phyloP scores from a whole-genome alignment of 768 basidiomycete species.

The Termitomyces sp. region DNA sequence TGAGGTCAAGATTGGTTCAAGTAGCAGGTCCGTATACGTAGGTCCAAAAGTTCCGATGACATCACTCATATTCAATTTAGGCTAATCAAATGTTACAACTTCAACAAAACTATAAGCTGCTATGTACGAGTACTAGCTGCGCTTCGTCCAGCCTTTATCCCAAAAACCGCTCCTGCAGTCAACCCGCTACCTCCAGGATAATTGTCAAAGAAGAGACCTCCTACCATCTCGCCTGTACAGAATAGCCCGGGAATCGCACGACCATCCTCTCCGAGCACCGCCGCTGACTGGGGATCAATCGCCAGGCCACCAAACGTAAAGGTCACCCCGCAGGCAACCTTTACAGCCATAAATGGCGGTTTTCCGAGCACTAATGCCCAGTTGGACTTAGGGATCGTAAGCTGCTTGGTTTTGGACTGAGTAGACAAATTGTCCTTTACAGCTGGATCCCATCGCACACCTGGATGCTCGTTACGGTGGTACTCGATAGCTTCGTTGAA shows the following conservation, averaged over 20 bases:
- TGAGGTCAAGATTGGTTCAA: neutral
- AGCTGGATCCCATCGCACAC: slow-evolving; percentile 53
- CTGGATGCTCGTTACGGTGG: slow-evolving; percentile 31
- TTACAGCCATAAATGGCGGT: slow-evolving; percentile 60
- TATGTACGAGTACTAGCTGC: no score
- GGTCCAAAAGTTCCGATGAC: slow-evolving; percentile 10
- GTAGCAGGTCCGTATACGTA: no score
- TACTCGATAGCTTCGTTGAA: slow-evolving; percentile 50
- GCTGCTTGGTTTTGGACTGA: slow-evolving; percentile 29
- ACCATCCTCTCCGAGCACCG: slow-evolving; percentile 41
- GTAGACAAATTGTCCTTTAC: slow-evolving; percentile 62
- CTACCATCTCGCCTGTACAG: slow-evolving; percentile 69
- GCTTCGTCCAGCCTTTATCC: slow-evolving; percentile 47
- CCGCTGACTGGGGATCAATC: slow-evolving; percentile 52
- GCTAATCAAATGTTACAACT: neutral
- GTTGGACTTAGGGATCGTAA: slow-evolving; percentile 57
- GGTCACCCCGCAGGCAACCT: slow-evolving; percentile 66
- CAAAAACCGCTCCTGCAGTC: slow-evolving; percentile 65
- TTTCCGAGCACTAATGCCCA: slow-evolving; percentile 59
- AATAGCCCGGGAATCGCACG: slow-evolving; percentile 52
- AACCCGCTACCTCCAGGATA: slow-evolving; percentile 71
- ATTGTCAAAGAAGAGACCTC: slow-evolving; percentile 59
- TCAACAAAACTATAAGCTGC: neutral
- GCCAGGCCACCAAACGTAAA: slow-evolving; percentile 72
- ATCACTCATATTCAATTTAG: slow-evolving; percentile 8